Conservation (phyloP, 2,329 filamentous ascomycete genomes). For the Claviceps maximensis region DNA sequence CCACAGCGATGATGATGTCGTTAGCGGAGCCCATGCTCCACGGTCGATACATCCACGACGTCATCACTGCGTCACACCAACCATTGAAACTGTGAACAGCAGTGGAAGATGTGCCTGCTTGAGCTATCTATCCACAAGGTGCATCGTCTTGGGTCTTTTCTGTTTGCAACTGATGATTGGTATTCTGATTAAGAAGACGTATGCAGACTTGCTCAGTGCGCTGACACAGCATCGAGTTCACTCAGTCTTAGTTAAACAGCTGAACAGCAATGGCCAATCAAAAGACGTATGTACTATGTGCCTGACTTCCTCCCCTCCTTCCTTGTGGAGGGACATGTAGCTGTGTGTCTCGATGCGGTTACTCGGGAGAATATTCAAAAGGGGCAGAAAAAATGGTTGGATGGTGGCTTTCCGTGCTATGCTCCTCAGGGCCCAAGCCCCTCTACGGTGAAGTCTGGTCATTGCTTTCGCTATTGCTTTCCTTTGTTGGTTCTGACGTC, state of each 20-base stretch:
- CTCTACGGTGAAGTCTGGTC: too few species aligned
- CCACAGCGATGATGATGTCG: not conserved
- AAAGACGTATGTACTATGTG: too few species aligned
- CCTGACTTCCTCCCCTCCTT: too few species aligned
- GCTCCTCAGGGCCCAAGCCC: too few species aligned
- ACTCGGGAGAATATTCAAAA: too few species aligned
- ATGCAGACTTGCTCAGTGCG: not conserved
- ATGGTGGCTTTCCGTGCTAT: too few species aligned
- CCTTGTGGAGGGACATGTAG: too few species aligned
- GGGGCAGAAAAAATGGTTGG: too few species aligned
- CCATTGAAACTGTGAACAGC: not conserved
- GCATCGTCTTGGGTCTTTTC: not conserved
- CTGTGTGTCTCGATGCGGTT: too few species aligned
- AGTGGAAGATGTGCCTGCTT: not conserved
- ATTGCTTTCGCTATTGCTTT: not conserved
- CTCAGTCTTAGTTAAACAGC: too few species aligned
- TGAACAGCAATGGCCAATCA: too few species aligned
- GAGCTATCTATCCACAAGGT: not conserved
- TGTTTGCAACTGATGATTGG: not conserved
- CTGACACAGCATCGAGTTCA: too few species aligned
- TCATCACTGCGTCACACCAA: slow-evolving; percentile 10
- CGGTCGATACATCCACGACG: slow-evolving; percentile 17
- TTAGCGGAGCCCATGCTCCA: slow-evolving; percentile 11
- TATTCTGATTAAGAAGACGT: not conserved
- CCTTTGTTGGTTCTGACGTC: not conserved